Evolutionary conservation across 1,284 basidiomycete species (phyloP).

Genomic region (Ganoderma sp.): DNA sequence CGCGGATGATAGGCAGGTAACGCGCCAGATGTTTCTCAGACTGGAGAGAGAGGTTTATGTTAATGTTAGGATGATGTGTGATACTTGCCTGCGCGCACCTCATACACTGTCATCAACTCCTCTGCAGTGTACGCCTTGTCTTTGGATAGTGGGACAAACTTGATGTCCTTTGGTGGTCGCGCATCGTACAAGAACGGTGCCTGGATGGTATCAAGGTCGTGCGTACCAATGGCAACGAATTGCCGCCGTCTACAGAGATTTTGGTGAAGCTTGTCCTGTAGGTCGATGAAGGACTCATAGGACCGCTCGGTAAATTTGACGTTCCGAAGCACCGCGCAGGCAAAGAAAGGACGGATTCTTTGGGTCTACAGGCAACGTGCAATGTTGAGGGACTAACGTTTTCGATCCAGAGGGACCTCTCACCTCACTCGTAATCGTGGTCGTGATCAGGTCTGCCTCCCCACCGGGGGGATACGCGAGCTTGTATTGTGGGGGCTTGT

Average conservation of each 20-base stretch:
- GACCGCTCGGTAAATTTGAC: constrained; percentile 87
- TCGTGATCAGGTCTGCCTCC: constrained; percentile 68
- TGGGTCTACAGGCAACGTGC: constrained; percentile 59
- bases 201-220: constrained; percentile 91
- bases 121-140: constrained; percentile 77
- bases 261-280: constrained; percentile 98
- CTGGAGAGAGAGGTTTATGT: constrained; percentile 49
- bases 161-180: constrained; percentile 86
- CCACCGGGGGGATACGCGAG: constrained; percentile 73
- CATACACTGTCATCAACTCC: constrained; percentile 89
- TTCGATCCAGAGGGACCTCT: constrained; percentile 33
- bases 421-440: constrained; percentile 75
- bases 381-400: background rate
- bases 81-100: constrained; percentile 55
- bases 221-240: constrained; percentile 96
- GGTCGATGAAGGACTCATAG: constrained; percentile 97
- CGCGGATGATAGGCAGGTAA: constrained; percentile 93
- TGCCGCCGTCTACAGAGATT: constrained; percentile 92
- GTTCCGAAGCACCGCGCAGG: constrained; percentile 89
- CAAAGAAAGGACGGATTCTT: constrained; percentile 89
- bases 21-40: constrained; percentile 89
- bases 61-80: background rate
- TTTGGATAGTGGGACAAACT: constrained; percentile 87
- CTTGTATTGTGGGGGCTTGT: constrained; percentile 74
- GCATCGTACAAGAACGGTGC: constrained; percentile 95